Base-by-base conservation (phyloP, 371 early-diverging fungal genomes). In the Edhazardia aedis region DNA sequence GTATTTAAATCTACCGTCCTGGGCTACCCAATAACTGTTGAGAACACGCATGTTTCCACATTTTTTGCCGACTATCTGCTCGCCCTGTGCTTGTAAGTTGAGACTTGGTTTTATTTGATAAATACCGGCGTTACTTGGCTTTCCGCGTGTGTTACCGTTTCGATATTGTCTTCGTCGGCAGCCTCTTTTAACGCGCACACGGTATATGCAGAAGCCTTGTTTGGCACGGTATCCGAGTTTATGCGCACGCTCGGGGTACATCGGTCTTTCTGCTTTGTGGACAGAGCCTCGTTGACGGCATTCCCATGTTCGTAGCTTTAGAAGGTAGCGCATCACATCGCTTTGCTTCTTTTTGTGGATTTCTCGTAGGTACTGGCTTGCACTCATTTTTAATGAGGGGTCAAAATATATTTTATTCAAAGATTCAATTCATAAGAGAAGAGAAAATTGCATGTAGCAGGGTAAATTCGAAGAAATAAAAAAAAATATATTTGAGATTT, bases 171-270 rank as follows among this genome's bases (percentile, higher is more conserved):
- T 78, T 79, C 87, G 86, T 77, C 89, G 84, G 70, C 82, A 80
- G 77, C 95, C 95, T 74, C 94, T 88, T 70, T 88, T 86, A 63
- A 94, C 85, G 67, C 91, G 85, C 68, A 89, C 79, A 66, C 88
- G 80, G 82, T 86, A 92, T 76, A 90, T 80, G 62, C 85, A 84
- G 74, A 81, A 86, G 63, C 95, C 95, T 76, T 85, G 85, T 80
- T 90, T 94, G 74, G 86, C 86, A 77, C 87, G 88, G 82, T 92
- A 94, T 56, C 95, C 95, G 54, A 92, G 78, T 64, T 86, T 86
- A 70, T 91, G 82, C 50, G 95, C 95, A 80, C 90, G 88, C 72
- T 92, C 92, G 55, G 89, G 86, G 70, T 88, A 88, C 58, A 89
- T 85, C 47, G 95, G 88, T 70, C 88, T 84, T 56, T 86, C 83